Evolutionary conservation across 169 alveolate species (phyloP), one percentile per base, ranked within the genome.

Genomic region (Cryptosporidium xiaoi): DNA sequence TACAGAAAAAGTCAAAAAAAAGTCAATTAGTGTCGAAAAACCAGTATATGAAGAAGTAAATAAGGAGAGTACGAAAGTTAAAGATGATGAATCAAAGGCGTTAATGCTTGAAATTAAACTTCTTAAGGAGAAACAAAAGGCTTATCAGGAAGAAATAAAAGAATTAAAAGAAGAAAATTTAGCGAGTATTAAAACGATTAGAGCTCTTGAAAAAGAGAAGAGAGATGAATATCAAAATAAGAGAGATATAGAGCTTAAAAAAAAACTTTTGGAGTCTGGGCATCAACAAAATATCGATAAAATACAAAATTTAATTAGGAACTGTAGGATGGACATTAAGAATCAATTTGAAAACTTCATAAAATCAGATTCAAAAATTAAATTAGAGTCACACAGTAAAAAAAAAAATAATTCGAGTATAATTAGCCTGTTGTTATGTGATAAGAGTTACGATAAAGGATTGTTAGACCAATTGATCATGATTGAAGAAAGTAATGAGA

Each of bases 401-500:
- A 77, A 60, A 51, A 53, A 56, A 62, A 77, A 62, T 40, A 62
- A 60, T 62, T 56, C 64, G 65, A 56, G 71, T 34, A 77, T 77
- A 44, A 77, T 77, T 29, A 48, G 46, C 15, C 46, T 77, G 40
- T 58, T 77, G 18, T 46, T 56, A 27, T 77, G 87, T 62, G 87
- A 77, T 13, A 31, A 60, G 4, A 36, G 18, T 46, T 77, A 60
- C 29, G 71, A 77, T 34, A 56, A 56, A 77, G 44, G 48, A 13
- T 60, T 27, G 10, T 20, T 77, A 33, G 71, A 77, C 13, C 87
- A 77, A 46, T 34, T 77, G 50, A 33, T 60, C 18, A 60, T 56
- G 69, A 77, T 77, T 8, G 87, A 77, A 60, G 87, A 77, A 40
- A 60, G 71, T 36, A 77, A 77, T 77, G 87, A 15, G 64, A 77